Evolutionary conservation across 2,329 filamentous ascomycete genomes (phyloP).

Genomic region (Cytospora schulzeri): DNA sequence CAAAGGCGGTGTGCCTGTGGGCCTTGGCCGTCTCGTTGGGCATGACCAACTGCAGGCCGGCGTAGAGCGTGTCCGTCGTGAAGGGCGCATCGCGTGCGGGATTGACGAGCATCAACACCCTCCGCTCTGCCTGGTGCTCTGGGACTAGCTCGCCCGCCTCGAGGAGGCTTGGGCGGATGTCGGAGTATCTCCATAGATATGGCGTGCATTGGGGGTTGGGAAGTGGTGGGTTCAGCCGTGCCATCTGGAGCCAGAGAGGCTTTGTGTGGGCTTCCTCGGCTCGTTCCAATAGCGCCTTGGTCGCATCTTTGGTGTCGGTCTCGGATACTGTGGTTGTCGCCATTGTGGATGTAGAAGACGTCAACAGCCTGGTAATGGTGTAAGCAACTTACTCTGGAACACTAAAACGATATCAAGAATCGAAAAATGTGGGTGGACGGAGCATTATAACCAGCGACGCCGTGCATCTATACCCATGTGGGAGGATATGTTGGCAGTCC

Average conservation of each 20-base stretch:
- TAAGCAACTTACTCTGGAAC: not conserved
- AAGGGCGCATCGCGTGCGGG: conserved; percentile 48
- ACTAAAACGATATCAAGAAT: not conserved
- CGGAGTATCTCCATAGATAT: conserved; percentile 38
- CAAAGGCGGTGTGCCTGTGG: conserved; percentile 57
- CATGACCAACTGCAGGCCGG: conserved; percentile 56
- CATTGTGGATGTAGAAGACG: conserved; percentile 11
- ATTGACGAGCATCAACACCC: conserved; percentile 47
- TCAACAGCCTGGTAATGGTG: not conserved
- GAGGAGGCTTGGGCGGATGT: conserved; percentile 38
- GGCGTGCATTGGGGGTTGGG: conserved; percentile 46
- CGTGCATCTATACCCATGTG: not conserved
- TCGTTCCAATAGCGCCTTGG: conserved; percentile 17
- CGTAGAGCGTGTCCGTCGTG: conserved; percentile 58
- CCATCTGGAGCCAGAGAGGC: conserved; percentile 50
- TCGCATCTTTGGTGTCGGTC: conserved; percentile 18
- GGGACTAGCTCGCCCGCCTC: conserved; percentile 25
- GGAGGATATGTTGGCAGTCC: too few relatives aligned
- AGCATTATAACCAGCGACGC: conserved; percentile 6
- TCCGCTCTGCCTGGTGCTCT: conserved; percentile 39
- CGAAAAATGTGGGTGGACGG: not conserved
- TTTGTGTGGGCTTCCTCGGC: conserved; percentile 30
- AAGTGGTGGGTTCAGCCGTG: conserved; percentile 44
- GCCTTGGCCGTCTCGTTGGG: conserved; percentile 54
- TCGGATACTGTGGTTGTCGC: conserved; percentile 21